Evolutionary conservation across 78 protist species (phyloP), one percentile per base, ranked within the genome.

Genomic region (Cavenderia fasciculata): DNA sequence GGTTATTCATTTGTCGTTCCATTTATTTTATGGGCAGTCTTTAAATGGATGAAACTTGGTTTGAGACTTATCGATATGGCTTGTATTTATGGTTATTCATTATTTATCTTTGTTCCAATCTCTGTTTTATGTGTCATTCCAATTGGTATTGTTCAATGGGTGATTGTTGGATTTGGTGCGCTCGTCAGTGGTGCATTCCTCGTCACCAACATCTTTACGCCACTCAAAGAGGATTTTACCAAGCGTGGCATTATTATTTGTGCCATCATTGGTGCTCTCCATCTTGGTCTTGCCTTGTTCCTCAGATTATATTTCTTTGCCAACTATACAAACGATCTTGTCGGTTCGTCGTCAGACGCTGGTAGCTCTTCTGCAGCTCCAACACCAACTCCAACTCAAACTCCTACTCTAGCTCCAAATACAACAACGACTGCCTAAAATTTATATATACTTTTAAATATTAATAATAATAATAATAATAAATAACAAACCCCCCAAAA

Each of bases 41-140:
- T 82, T 34, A 82, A 82, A 33, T 82, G 89, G 89, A 82, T 82
- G 89, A 82, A 82, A 27, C 74, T 82, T 33, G 89, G 89, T 52
- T n/a, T 82, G 11, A 46, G 77, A 61, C 38, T 82, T 36, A 68
- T 82, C 49, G 76, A 65, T 38, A 82, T 82, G 89, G 31, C 68
- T 21, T 82, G 89, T 68, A 82, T 82, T 44, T 82, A 82, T 82
- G 89, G 89, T 29, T 82, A 82, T 43, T 27, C 89, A 52, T 31
- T 82, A 65, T 82, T 82, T 56, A 68, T 82, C 52, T 82, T 29
- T 44, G 43, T 82, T 82, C 89, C 89, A 82, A 77, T 77, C 2
- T 82, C 89, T 19, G 56, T 82, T 31, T 21, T 82, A 25, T 82
- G 89, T 43, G 51, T 82, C 11, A 41, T 82, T 68, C 89, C 89